Conservation (phyloP, 2,329 filamentous ascomycete species). For the Fusarium nurragi region DNA sequence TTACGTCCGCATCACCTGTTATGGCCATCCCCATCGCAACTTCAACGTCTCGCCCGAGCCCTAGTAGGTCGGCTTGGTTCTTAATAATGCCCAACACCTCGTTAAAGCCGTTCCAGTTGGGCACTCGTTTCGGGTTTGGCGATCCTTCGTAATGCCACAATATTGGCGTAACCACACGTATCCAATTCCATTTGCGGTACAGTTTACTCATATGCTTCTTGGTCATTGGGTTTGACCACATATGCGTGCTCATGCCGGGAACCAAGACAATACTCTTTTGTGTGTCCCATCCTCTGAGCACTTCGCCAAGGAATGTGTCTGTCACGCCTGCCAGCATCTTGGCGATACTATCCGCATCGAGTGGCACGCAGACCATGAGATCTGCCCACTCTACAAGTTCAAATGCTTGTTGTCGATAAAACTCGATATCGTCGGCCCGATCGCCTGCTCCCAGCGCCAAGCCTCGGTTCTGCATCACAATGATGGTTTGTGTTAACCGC, state of each 20-base stretch:
- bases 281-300: constrained; percentile 86
- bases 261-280: constrained; percentile 86
- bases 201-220: constrained; percentile 88
- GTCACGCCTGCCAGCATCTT: constrained; percentile 89
- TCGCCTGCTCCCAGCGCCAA: constrained; percentile 47
- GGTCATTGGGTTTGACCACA: constrained; percentile 92
- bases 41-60: constrained; percentile 76
- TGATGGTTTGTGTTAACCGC: constrained; percentile 69
- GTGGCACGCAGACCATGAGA: constrained; percentile 82
- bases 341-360: constrained; percentile 84
- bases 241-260: constrained; percentile 86
- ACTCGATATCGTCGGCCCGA: constrained; percentile 60
- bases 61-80: constrained; percentile 79
- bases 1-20: constrained; percentile 48
- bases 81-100: constrained; percentile 79
- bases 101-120: constrained; percentile 72
- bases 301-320: constrained; percentile 81
- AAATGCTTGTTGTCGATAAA: constrained; percentile 61
- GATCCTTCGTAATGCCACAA: constrained; percentile 78
- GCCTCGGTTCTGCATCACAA: constrained; percentile 66
- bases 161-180: constrained; percentile 81
- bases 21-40: constrained; percentile 55
- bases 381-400: constrained; percentile 89
- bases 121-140: constrained; percentile 61
- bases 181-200: constrained; percentile 85